A percentile compares a stretch with the other conserved stretches of the same genome.
phyloP scores from a whole-genome alignment of 371 early-diverging fungal genomes.

The Mucor ambiguus region DNA sequence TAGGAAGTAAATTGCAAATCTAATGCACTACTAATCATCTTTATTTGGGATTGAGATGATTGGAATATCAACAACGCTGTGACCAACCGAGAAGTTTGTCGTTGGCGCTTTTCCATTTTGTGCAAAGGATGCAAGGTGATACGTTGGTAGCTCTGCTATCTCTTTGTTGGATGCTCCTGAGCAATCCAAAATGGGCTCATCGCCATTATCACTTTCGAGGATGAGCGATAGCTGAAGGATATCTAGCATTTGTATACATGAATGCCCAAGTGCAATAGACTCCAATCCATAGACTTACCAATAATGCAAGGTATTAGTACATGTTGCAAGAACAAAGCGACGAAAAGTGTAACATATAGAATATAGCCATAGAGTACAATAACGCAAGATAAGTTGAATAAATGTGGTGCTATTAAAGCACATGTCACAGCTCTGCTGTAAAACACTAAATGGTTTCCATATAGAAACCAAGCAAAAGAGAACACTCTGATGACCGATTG shows the following conservation, averaged over 20 bases:
- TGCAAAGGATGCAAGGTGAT: not conserved
- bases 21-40: too few relatives aligned
- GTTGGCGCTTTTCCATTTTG: not conserved
- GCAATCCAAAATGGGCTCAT: not conserved
- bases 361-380: not conserved
- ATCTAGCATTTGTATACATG: not conserved
- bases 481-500: not conserved
- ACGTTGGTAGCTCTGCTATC: not conserved
- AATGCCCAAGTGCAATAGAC: not conserved
- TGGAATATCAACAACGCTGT: not conserved
- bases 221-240: not conserved
- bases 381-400: not conserved
- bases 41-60: not conserved
- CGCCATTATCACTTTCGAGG: not conserved
- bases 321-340: not conserved
- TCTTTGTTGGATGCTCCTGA: not conserved
- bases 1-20: too few relatives aligned
- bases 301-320: not conserved
- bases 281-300: not conserved
- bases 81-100: not conserved
- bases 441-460: not conserved
- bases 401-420: not conserved
- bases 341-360: not conserved
- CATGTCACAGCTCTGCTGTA: not conserved
- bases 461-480: not conserved